phyloP scores from a whole-genome alignment of 2,329 filamentous ascomycete genomes.

The Hypoxylon sp. region DNA sequence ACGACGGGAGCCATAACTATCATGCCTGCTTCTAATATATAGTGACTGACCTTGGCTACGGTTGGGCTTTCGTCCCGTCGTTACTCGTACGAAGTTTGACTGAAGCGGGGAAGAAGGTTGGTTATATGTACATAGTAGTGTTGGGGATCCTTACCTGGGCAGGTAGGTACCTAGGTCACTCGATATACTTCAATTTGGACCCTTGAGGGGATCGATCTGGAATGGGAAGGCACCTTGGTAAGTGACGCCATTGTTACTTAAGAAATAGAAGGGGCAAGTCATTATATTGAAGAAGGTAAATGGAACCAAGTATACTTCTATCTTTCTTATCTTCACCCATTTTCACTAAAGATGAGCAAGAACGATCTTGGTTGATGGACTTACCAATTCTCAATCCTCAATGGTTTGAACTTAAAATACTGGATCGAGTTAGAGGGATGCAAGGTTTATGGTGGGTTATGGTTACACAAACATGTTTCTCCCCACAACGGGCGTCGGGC shows the following conservation, averaged over 20 bases:
- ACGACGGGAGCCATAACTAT: conserved; percentile 45
- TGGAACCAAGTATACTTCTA: neutral
- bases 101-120: conserved; percentile 35
- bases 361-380: neutral
- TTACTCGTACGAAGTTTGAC: conserved; percentile 4
- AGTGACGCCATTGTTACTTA: neutral
- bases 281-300: neutral
- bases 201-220: too few species aligned
- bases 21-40: neutral
- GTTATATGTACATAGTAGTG: neutral
- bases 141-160: too few species aligned
- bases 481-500: conserved; percentile 19
- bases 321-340: neutral
- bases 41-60: neutral
- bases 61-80: conserved; percentile 4
- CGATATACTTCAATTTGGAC: too few species aligned
- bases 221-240: neutral
- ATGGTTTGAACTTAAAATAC: neutral
- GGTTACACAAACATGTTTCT: neutral
- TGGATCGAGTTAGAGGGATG: neutral
- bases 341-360: neutral
- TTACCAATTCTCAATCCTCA: neutral
- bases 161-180: neutral
- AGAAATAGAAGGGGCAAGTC: neutral
- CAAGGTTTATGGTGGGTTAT: neutral